Percentiles rank a stretch among this genome's conserved stretches.
These are phyloP conservation scores for Microbotryum intermedium DNA, from an alignment of 1,284 basidiomycete species.

Conservation along the genomic window DNA sequence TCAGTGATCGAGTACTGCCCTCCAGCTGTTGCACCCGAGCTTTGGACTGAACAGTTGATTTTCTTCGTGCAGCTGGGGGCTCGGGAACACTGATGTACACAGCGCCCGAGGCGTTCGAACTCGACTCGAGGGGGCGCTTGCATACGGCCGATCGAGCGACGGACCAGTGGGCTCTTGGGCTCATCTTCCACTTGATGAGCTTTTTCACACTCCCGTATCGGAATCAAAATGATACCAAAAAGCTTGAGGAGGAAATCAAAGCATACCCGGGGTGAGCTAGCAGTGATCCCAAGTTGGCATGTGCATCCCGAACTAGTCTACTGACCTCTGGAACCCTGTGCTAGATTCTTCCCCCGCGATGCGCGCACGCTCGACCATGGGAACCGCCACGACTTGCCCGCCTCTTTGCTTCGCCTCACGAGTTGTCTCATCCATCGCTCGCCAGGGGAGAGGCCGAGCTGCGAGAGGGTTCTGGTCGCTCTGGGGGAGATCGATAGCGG, in stretches of 20 bases:
- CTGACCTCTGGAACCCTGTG: not conserved
- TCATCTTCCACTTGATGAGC: conserved; percentile 31
- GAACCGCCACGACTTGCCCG: conserved; percentile 27
- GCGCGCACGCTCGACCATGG: conserved; percentile 6
- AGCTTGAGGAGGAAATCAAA: conserved; percentile 30
- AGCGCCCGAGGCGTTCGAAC: conserved; percentile 26
- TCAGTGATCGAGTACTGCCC: not conserved
- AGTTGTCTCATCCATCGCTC: conserved; percentile 20
- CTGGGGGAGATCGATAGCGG: not conserved
- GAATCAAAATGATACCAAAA: conserved; percentile 12
- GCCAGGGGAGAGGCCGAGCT: conserved; percentile 20
- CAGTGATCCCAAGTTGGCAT: not conserved
- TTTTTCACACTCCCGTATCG: conserved; percentile 33
- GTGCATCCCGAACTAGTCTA: not conserved
- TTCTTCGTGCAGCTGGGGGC: conserved; percentile 10
- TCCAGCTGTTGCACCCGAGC: not conserved
- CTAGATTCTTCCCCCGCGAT: conserved; percentile 17
- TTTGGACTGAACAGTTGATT: not conserved
- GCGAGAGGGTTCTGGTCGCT: conserved; percentile 14
- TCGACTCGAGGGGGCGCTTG: conserved; percentile 10
- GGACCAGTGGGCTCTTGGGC: conserved; percentile 33
- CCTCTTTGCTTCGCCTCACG: conserved; percentile 24
- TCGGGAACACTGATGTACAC: conserved; percentile 33
- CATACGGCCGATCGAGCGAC: conserved; percentile 16
- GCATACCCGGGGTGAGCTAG: conserved; percentile 25